phyloP scores from a whole-genome alignment of 1,284 basidiomycete species.

The Xerocomus minutiporus region DNA sequence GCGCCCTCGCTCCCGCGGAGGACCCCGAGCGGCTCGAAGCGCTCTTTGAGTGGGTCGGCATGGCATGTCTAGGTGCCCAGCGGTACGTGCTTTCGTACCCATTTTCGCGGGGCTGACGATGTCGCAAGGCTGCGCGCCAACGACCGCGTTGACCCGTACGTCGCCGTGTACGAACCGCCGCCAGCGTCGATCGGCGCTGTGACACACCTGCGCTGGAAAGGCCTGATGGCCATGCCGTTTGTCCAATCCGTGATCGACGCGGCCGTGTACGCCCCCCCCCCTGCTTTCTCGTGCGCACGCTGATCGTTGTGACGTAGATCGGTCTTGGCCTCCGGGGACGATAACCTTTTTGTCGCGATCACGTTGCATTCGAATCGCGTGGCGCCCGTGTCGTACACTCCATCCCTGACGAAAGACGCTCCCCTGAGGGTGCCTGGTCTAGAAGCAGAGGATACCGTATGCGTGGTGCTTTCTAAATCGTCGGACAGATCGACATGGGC shows the following conservation, averaged over 20 bases:
- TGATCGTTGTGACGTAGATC: conserved; percentile 15
- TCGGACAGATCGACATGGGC: conserved; percentile 33
- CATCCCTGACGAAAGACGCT: conserved; percentile 24
- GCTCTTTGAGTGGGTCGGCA: conserved; percentile 68
- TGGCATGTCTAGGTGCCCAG: conserved; percentile 48
- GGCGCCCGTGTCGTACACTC: conserved; percentile 46
- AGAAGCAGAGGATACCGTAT: conserved; percentile 51
- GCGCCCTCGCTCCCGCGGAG: conserved; percentile 19
- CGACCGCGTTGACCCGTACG: conserved; percentile 43
- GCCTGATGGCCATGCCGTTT: conserved; percentile 50
- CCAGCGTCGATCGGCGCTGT: conserved; percentile 42
- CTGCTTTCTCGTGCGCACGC: neutral
- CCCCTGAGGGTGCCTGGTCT: conserved; percentile 39
- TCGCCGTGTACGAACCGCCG: conserved; percentile 39
- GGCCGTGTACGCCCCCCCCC: conserved; percentile 31
- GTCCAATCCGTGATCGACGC: conserved; percentile 46
- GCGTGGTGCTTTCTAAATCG: conserved; percentile 34
- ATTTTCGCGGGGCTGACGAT: neutral
- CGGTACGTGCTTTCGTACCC: conserved; percentile 27
- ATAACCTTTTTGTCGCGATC: conserved; percentile 13
- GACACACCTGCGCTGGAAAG: conserved; percentile 54
- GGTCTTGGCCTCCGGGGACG: conserved; percentile 10
- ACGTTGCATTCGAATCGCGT: conserved; percentile 32
- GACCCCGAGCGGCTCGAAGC: conserved; percentile 33
- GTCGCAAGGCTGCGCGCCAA: conserved; percentile 34